Conservation (phyloP, 257 asterid genomes). For the Solanum commersonii region DNA sequence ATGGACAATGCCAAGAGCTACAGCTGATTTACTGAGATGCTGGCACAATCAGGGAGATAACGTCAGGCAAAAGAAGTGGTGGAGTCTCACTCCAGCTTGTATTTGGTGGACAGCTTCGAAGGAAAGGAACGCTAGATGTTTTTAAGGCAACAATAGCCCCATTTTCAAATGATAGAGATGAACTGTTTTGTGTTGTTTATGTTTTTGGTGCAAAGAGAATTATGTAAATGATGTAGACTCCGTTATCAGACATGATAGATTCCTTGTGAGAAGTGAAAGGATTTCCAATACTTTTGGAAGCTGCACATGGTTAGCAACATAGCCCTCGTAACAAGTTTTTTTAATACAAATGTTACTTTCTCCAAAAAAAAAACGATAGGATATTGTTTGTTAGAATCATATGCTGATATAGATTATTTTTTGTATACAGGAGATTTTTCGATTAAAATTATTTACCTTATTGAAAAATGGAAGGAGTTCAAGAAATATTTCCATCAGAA, state of each 20-base stretch:
- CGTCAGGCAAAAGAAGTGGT: background rate
- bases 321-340: background rate
- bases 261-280: background rate
- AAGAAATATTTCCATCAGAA: background rate
- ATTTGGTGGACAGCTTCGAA: background rate
- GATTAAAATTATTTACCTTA: background rate
- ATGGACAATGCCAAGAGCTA: background rate
- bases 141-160: background rate
- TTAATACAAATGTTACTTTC: background rate
- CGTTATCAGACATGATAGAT: background rate
- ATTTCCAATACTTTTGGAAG: background rate
- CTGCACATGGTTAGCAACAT: background rate
- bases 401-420: background rate
- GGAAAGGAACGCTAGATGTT: background rate
- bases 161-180: background rate
- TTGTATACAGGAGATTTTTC: background rate
- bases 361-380: background rate
- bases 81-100: background rate
- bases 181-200: background rate
- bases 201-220: background rate
- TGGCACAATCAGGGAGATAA: background rate
- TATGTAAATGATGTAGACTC: background rate
- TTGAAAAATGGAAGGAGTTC: background rate
- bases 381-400: background rate
- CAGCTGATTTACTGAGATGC: background rate